A percentile compares a stretch with the other conserved stretches of the same genome.
These are phyloP conservation scores for Colletotrichum magnum DNA, from an alignment of 2,329 filamentous ascomycete species.

Conservation along the genomic window DNA sequence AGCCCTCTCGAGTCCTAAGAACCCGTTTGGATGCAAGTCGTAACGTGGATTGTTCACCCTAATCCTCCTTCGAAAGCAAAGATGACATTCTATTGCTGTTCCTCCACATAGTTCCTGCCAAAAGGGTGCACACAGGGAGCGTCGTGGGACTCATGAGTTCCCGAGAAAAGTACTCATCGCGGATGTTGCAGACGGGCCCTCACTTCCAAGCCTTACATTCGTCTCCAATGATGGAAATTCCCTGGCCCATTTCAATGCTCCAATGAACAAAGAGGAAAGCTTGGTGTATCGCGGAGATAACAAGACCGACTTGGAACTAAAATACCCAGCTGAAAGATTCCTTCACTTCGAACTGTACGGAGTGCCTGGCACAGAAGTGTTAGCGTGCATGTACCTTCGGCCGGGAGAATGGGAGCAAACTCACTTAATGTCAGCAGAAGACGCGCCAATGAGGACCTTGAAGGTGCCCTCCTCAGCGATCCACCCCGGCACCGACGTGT, in stretches of 20 bases:
- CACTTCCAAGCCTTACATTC: slow-evolving; percentile 6
- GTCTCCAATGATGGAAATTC: background rate
- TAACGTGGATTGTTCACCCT: background rate
- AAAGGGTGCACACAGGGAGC: background rate
- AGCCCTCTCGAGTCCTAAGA: background rate
- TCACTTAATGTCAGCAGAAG: slow-evolving; percentile 69
- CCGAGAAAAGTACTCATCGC: slow-evolving; percentile 5
- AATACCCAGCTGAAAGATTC: slow-evolving; percentile 78
- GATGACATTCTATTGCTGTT: background rate
- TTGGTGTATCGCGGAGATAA: background rate
- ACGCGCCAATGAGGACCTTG: slow-evolving; percentile 72
- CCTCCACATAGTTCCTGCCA: background rate
- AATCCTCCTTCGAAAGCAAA: background rate
- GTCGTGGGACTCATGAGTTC: slow-evolving; percentile 5
- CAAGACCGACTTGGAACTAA: slow-evolving; percentile 47
- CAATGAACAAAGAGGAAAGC: background rate
- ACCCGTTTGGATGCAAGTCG: background rate
- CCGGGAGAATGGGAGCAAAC: slow-evolving; percentile 18
- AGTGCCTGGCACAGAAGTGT: slow-evolving; percentile 43
- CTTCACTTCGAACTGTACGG: slow-evolving; percentile 68
- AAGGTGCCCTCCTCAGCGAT: slow-evolving; percentile 76
- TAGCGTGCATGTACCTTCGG: slow-evolving; percentile 3
- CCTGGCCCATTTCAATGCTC: background rate
- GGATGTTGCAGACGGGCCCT: background rate
- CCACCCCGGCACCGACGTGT: slow-evolving; percentile 71